phyloP scores from a whole-genome alignment of 2,329 filamentous ascomycete species.

The Botrytis sinoallii region DNA sequence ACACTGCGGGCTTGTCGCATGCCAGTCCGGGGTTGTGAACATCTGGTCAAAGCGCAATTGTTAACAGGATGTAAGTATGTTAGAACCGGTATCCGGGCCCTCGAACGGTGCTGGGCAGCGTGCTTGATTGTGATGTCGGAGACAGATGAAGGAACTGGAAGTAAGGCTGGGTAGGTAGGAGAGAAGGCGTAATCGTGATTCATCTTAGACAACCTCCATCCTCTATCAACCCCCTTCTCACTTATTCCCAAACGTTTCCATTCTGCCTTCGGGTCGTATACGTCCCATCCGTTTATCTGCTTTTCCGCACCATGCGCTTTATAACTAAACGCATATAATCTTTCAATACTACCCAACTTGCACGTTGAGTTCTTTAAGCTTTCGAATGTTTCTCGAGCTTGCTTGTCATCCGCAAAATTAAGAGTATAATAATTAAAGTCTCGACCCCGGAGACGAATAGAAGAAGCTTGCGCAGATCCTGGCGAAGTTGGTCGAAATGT shows the following conservation, averaged over 20 bases:
- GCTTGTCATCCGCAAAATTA: conserved; percentile 72
- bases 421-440: conserved; percentile 95
- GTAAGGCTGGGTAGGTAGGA: conserved; percentile 81
- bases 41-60: conserved; percentile 93
- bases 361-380: conserved; percentile 79
- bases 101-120: conserved; percentile 82
- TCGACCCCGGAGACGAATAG: conserved; percentile 82
- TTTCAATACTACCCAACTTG: conserved; percentile 78
- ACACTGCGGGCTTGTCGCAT: conserved; percentile 85
- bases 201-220: conserved; percentile 86
- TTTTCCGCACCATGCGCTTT: conserved; percentile 70
- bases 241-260: conserved; percentile 85
- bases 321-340: conserved; percentile 87
- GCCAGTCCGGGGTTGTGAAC: conserved; percentile 87
- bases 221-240: conserved; percentile 58
- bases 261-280: conserved; percentile 84
- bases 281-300: conserved; percentile 72
- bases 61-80: conserved; percentile 96
- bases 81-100: conserved; percentile 81
- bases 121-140: conserved; percentile 98
- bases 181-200: conserved; percentile 90
- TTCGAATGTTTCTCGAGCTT: conserved; percentile 82
- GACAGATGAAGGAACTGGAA: conserved; percentile 82
- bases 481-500: conserved; percentile 71
- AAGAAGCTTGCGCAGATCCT: conserved; percentile 67